Base-by-base conservation (phyloP, 768 basidiomycete species). In the Gautieria morchelliformis region DNA sequence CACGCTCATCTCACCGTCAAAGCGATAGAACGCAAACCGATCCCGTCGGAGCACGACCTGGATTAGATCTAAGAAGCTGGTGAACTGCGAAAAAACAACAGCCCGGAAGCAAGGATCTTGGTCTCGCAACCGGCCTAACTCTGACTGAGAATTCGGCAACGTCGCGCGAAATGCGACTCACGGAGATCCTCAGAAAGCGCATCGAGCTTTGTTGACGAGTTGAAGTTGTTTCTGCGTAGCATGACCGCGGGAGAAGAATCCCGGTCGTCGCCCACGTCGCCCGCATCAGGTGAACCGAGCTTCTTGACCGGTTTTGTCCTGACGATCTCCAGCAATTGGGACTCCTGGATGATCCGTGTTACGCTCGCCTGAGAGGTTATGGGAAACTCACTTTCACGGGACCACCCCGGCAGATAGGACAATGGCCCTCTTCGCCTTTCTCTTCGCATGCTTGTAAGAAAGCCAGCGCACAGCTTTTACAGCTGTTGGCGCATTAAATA, bases 1-100 rank as follows among this genome's bases (percentile, higher is more conserved):
- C 61, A 95, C 76, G 63, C 85, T 85, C 89, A 97, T 92, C 0
- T 89, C 82, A 1, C 95, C 95, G 67, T 98, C 95, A 64, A 97
- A 92, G 19, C 95, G 81, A 61, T 82, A 84, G 64, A 81, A 84
- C 44, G 80, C 72, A 60, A 90, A 75, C 1, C 70, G 68, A 64
- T 93, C 89, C 19, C 87, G 82, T 51, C 84, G 76, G 54, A 94
- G 72, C 4, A 78, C 82, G 1, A 72, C 67, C 63, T 90, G 82
- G 56, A 94, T 90, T 15, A 94, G 74, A 64, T 93, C 87, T 56
- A 95, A 71, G 68, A 93, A 95, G 24, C 81, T 83, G 0, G 92
- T 94, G 62, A 93, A 93, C 63, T 94, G 89, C 1, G 89, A 92
- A 68, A 94, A 94, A 4, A 94, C 85, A 22, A 94, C 85, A 1